A percentile compares a stretch with the other conserved stretches of the same genome.
Conservation (phyloP, 176 grass and related monocot species). For the Secale cereale region DNA sequence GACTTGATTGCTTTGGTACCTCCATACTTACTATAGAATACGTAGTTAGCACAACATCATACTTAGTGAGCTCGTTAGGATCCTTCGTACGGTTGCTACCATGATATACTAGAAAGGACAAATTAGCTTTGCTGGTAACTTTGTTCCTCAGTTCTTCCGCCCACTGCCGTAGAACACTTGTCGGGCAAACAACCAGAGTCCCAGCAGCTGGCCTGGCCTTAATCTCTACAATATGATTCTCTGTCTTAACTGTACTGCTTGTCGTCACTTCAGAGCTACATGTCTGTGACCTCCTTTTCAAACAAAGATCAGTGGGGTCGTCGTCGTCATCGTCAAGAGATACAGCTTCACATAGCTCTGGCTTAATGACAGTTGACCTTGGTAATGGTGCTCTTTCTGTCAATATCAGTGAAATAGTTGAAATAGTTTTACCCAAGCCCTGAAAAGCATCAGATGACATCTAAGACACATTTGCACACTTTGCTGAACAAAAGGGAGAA, state of each 20-base stretch:
- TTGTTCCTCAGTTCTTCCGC: conserved; percentile 88
- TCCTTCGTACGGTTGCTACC: conserved; percentile 90
- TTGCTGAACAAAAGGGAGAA: neutral
- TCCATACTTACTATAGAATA: conserved; percentile 99
- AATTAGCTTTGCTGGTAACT: conserved; percentile 78
- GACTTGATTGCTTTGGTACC: conserved; percentile 88
- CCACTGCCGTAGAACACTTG: conserved; percentile 96
- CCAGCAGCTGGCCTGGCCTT: conserved; percentile 84
- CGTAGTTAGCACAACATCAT: conserved; percentile 97
- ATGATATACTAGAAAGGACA: conserved; percentile 91
- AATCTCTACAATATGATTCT: conserved; percentile 37
- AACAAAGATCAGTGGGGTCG: conserved; percentile 36
- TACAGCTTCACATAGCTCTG: conserved; percentile 72
- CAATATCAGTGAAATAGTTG: conserved; percentile 89
- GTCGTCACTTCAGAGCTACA: conserved; percentile 25
- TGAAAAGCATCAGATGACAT: conserved; percentile 39
- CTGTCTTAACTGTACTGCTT: conserved; percentile 33
- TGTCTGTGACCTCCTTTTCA: conserved; percentile 30
- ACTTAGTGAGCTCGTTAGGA: conserved; percentile 78
- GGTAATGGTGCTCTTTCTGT: conserved; percentile 71
- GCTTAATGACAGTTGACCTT: conserved; percentile 35
- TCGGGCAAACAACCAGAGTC: conserved; percentile 98
- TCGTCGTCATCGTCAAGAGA: conserved; percentile 82
- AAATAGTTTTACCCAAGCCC: conserved; percentile 98
- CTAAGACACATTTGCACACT: conserved; percentile 25